Conservation (phyloP, 225 moss, liverwort and hornwort species). For the Thuidium tamariscinum region DNA sequence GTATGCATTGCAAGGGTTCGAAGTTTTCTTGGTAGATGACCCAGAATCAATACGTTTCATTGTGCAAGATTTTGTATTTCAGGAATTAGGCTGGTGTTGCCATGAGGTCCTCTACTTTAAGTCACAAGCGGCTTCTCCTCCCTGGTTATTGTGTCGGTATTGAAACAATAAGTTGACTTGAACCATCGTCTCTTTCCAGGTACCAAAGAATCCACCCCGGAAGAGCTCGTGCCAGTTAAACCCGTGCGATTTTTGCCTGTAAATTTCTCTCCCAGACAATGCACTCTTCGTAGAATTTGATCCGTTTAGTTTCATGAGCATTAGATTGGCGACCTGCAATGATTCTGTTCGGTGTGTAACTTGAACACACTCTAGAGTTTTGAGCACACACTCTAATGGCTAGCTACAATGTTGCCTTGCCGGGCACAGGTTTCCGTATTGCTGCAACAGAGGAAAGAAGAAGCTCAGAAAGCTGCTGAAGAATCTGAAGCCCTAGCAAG, state of each 20-base stretch:
- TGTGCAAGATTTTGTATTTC: background rate
- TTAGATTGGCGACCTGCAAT: background rate
- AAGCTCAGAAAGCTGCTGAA: conserved; percentile 25
- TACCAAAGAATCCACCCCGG: conserved; percentile 40
- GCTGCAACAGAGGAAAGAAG: conserved; percentile 30
- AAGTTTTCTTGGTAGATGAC: background rate
- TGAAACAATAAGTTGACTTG: background rate
- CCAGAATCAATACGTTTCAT: no score
- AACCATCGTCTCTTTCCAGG: conserved; percentile 7
- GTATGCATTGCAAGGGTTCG: background rate
- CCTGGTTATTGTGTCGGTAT: no score
- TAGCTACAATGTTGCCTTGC: background rate
- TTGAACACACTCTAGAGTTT: background rate
- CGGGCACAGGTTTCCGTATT: conserved; percentile 33
- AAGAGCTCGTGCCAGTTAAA: conserved; percentile 34
- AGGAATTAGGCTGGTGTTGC: background rate
- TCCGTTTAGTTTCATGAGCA: background rate
- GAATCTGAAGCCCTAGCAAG: conserved; percentile 23
- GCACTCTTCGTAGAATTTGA: background rate
- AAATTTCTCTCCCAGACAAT: background rate
- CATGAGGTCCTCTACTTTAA: background rate
- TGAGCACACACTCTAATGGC: background rate
- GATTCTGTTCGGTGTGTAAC: background rate
- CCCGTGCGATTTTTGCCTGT: conserved; percentile 41
- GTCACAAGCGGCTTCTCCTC: background rate